Conservation (phyloP, 257 asterid genomes). For the Solanum boliviense region DNA sequence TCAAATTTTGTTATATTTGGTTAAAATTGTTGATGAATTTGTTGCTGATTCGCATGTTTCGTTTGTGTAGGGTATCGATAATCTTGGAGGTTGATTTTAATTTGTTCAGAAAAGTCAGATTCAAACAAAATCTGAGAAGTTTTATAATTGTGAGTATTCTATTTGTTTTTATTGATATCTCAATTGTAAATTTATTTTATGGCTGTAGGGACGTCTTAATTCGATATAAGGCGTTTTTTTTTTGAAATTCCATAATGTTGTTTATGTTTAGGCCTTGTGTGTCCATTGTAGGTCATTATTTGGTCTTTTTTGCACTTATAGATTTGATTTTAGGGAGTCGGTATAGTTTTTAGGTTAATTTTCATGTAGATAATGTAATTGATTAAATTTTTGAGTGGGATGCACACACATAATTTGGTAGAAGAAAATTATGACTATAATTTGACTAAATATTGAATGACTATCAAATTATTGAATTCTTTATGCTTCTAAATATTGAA, state of each 20-base stretch:
- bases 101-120: background rate
- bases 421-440: no score
- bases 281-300: background rate
- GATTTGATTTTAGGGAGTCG: background rate
- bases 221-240: background rate
- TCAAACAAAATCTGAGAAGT: background rate
- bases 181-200: background rate
- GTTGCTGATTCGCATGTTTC: background rate
- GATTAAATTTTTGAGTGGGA: background rate
- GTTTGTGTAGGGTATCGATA: background rate
- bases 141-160: background rate
- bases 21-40: background rate
- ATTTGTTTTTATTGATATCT: background rate
- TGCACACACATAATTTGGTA: background rate
- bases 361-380: background rate
- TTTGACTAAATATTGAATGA: background rate
- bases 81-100: background rate
- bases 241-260: background rate
- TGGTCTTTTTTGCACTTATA: background rate
- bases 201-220: background rate
- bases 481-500: background rate
- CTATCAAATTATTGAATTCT: no score
- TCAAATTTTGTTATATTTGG: background rate
- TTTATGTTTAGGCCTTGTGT: background rate
- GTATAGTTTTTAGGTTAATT: background rate